Evolutionary conservation across 257 asterid species (phyloP).

Genomic region (Echites panduratus): DNA sequence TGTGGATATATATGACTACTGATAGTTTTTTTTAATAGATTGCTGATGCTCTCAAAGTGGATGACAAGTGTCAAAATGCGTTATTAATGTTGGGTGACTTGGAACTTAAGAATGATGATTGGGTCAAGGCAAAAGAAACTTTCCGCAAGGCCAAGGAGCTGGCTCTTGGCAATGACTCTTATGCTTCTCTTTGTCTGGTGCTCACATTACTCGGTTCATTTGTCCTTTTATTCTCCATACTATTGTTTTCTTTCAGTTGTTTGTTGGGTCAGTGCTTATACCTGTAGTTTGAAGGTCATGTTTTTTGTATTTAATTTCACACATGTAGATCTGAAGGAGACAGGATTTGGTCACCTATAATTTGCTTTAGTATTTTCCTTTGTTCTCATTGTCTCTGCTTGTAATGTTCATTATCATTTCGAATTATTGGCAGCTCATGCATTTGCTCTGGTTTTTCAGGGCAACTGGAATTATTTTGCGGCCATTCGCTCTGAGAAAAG

Average conservation of each 20-base stretch:
- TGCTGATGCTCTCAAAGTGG: slow-evolving; percentile 77
- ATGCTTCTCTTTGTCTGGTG: slow-evolving; percentile 97
- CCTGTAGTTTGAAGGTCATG: neutral
- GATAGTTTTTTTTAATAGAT: slow-evolving; percentile 44
- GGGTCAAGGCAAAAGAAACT: slow-evolving; percentile 99
- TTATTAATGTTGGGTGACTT: slow-evolving; percentile 93
- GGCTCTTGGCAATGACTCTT: slow-evolving; percentile 73
- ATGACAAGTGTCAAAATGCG: slow-evolving; percentile 88
- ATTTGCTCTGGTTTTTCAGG: slow-evolving; percentile 40
- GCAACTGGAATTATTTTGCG: slow-evolving; percentile 91
- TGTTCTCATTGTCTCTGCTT: slow-evolving; percentile 13
- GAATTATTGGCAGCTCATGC: slow-evolving; percentile 18
- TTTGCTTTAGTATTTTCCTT: slow-evolving; percentile 3
- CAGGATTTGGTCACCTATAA: neutral
- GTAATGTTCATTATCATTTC: slow-evolving; percentile 15
- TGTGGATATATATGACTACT: slow-evolving; percentile 3
- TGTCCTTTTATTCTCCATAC: slow-evolving; percentile 3
- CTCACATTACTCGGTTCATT: slow-evolving; percentile 9
- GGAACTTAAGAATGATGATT: slow-evolving; percentile 98
- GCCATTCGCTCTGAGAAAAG: slow-evolving; percentile 76
- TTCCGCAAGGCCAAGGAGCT: slow-evolving; percentile 79
- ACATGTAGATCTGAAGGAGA: neutral
- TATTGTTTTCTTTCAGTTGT: neutral
- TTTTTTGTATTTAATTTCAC: neutral
- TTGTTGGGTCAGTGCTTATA: neutral